Percentiles rank a stretch among this genome's conserved stretches.
Evolutionary conservation across 2,329 filamentous ascomycete species (phyloP).

Genomic region (Phaeoacremonium minimum): DNA sequence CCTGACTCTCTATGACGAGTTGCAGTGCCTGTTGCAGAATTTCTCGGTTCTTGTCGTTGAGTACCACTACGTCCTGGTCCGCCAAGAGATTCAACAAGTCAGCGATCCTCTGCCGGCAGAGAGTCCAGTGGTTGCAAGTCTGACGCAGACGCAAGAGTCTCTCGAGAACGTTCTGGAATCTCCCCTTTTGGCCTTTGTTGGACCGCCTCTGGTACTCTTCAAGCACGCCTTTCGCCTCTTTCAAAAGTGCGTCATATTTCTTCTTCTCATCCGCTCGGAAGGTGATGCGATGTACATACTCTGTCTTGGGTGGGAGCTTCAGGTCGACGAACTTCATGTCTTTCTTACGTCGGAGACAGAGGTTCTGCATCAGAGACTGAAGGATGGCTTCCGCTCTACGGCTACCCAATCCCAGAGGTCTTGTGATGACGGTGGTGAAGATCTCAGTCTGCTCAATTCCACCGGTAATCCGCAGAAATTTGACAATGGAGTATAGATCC

Average conservation of each 20-base stretch:
- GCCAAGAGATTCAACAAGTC: conserved; percentile 69
- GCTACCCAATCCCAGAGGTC: conserved; percentile 59
- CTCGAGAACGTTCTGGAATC: conserved; percentile 74
- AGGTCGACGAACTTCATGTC: conserved; percentile 86
- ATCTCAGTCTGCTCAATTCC: conserved; percentile 69
- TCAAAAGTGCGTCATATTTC: conserved; percentile 72
- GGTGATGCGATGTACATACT: conserved; percentile 71
- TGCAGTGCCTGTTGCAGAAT: conserved; percentile 73
- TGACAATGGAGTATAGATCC: conserved; percentile 75
- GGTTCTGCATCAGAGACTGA: conserved; percentile 72
- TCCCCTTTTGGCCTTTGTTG: conserved; percentile 38
- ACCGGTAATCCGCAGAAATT: conserved; percentile 71
- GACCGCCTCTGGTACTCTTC: conserved; percentile 50
- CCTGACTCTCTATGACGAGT: conserved; percentile 72
- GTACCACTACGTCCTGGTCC: conserved; percentile 59
- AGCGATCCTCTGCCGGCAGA: conserved; percentile 71
- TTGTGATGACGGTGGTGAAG: conserved; percentile 69
- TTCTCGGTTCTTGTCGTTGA: conserved; percentile 68
- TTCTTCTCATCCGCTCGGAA: conserved; percentile 70
- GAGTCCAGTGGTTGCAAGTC: conserved; percentile 83
- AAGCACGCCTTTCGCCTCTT: conserved; percentile 70
- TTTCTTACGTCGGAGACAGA: conserved; percentile 79
- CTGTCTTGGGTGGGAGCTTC: conserved; percentile 70
- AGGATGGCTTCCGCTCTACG: conserved; percentile 58
- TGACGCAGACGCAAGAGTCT: conserved; percentile 79